These are phyloP conservation scores for Sanghuangporus baumii DNA, from an alignment of 1,284 basidiomycete species.

Conservation along the genomic window DNA sequence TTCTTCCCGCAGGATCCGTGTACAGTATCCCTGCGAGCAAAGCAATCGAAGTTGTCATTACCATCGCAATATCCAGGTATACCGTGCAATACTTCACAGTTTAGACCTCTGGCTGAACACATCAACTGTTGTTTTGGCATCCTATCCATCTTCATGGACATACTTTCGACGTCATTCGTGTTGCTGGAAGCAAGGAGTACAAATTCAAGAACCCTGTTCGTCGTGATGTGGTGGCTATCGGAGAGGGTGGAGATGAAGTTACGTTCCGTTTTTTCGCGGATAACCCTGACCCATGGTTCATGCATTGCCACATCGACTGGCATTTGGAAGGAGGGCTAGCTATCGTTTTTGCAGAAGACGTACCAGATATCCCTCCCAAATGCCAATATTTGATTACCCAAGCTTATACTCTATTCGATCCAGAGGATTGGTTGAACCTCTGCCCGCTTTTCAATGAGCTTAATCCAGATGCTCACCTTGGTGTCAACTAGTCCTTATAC, in stretches of 20 bases:
- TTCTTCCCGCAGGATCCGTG: conserved; percentile 40
- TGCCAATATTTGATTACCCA: background rate
- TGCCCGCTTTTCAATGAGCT: conserved; percentile 23
- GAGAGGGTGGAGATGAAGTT: conserved; percentile 26
- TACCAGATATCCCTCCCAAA: conserved; percentile 22
- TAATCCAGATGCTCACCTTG: conserved; percentile 13
- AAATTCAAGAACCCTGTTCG: conserved; percentile 34
- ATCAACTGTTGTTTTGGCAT: background rate
- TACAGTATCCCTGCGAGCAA: conserved; percentile 41
- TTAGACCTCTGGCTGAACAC: conserved; percentile 20
- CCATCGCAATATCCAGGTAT: background rate
- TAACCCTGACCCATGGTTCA: conserved; percentile 44
- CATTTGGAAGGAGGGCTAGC: conserved; percentile 29
- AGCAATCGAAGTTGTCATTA: conserved; percentile 38
- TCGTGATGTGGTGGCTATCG: conserved; percentile 33
- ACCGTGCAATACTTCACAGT: conserved; percentile 16
- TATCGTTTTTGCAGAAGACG: conserved; percentile 36
- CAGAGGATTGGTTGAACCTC: conserved; percentile 23
- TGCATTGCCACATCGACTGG: conserved; percentile 44
- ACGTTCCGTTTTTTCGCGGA: conserved; percentile 36
- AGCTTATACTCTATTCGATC: background rate
- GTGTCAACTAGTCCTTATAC: background rate
- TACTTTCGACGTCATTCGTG: conserved; percentile 32
- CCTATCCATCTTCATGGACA: conserved; percentile 8
- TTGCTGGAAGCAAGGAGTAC: conserved; percentile 27